Evolutionary conservation across 257 asterid species (phyloP).

Genomic region (Solanum boliviense): DNA sequence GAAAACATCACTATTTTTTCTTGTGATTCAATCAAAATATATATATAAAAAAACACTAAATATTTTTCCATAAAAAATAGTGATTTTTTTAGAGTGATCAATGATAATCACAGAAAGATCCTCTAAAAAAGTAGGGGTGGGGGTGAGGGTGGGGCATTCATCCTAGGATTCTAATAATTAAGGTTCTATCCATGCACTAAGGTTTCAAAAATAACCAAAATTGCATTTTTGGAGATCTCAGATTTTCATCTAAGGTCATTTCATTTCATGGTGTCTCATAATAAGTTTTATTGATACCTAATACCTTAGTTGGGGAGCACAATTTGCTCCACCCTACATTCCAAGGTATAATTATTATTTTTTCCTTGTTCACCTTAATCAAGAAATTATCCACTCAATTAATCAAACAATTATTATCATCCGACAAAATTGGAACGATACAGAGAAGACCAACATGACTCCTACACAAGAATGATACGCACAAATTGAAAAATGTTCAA

Average conservation of each 20-base stretch:
- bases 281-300: neutral
- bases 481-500: too few species aligned
- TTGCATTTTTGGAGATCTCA: neutral
- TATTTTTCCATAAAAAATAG: too few species aligned
- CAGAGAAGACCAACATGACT: fast-evolving
- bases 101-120: neutral
- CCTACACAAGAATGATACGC: too few species aligned
- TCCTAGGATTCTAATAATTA: neutral
- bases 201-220: neutral
- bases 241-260: neutral
- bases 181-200: neutral
- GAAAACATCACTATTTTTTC: too few species aligned
- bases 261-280: neutral
- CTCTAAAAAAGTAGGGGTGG: neutral
- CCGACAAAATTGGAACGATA: too few species aligned
- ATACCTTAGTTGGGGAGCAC: neutral
- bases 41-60: too few species aligned
- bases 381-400: neutral
- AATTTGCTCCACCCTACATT: neutral
- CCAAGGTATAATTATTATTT: neutral
- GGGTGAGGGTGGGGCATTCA: neutral
- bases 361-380: neutral
- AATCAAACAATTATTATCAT: neutral
- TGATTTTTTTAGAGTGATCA: neutral
- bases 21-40: too few species aligned